Evolutionary conservation across 108 stramenopile species (phyloP), one percentile per base, ranked within the genome.

Genomic region (Cyclotella sp.): DNA sequence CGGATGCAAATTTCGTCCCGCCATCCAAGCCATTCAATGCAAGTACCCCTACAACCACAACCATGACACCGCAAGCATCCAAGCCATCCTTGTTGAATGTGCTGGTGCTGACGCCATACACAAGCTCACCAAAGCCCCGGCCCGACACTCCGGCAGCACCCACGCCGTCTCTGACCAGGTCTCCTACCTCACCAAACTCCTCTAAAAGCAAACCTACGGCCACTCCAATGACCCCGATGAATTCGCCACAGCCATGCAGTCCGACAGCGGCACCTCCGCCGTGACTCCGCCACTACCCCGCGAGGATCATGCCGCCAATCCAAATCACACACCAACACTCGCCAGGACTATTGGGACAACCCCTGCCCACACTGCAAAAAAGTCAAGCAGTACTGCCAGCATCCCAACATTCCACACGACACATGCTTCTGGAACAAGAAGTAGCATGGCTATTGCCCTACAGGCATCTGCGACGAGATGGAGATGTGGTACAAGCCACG

Each of bases 61-160:
- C 15, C 62, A 63, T 34, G 21, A 39, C 4, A 34, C 62, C 14
- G 13, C 30, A 42, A 39, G 30, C n/a, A 41, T 63, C 16, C 30
- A 28, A 2, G 62, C 40, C 39, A 63, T 63, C 13, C 30, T 63
- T 9, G 13, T 34, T 7, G 62, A 63, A 34, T 28, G 29, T 9
- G 34, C 8, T n/a, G 3, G 12, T 7, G 62, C 62, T 2, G 62
- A 63, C 27, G 62, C 39, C 14, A 34, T 63, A 28, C 62, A 34
- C 14, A 14, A 39, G 15, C 40, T 63, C 39, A 63, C 39, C 16
- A 34, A 63, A 39, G 62, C 62, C 0, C 62, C 62, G 40, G 62
- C 39, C 14, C 30, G 30, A 42, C 15, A 34, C 62, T 9, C 10
- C 13, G 62, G 62, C 1, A 27, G 14, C 3, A 34, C 39, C 2